Conservation (phyloP, 1,284 basidiomycete genomes). For the Papiliotrema terrestris region DNA sequence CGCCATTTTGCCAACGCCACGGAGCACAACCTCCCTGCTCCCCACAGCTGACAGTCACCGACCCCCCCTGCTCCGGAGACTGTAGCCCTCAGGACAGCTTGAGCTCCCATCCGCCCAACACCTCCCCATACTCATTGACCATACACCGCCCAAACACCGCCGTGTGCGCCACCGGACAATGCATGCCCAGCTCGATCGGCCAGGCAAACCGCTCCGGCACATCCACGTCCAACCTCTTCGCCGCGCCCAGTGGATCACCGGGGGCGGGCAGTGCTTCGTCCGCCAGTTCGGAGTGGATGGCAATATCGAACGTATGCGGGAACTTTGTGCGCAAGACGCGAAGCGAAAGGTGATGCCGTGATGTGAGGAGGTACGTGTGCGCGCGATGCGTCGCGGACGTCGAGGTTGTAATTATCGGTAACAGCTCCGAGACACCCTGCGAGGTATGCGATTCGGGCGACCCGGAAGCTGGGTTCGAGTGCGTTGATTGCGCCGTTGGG, state of each 20-base stretch:
- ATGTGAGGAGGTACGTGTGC: slow-evolving; percentile 23
- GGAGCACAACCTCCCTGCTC: too few relatives aligned
- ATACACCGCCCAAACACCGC: slow-evolving; percentile 39
- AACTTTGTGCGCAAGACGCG: slow-evolving; percentile 25
- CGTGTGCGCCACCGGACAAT: slow-evolving; percentile 37
- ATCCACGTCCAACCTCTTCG: slow-evolving; percentile 36
- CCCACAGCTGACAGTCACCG: too few relatives aligned
- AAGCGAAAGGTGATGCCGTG: slow-evolving; percentile 35
- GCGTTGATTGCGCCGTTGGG: slow-evolving; percentile 3
- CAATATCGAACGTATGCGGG: slow-evolving; percentile 35
- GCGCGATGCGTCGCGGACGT: slow-evolving; percentile 21
- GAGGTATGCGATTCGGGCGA: slow-evolving; percentile 14
- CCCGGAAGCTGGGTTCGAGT: slow-evolving; percentile 5
- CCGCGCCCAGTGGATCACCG: slow-evolving; percentile 33
- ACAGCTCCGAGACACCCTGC: slow-evolving; percentile 23
- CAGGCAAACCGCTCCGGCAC: slow-evolving; percentile 34
- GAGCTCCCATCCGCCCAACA: slow-evolving; percentile 29
- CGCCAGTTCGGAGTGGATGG: slow-evolving; percentile 32
- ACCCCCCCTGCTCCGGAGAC: too few relatives aligned
- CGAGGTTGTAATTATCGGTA: slow-evolving; percentile 28
- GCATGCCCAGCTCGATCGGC: slow-evolving; percentile 46
- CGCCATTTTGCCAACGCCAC: too few relatives aligned
- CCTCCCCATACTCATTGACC: slow-evolving; percentile 35
- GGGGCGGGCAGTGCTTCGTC: slow-evolving; percentile 35
- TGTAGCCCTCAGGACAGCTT: neutral